Evolutionary conservation across 2,329 filamentous ascomycete genomes (phyloP).

Genomic region (Periglandula ipomoeae): DNA sequence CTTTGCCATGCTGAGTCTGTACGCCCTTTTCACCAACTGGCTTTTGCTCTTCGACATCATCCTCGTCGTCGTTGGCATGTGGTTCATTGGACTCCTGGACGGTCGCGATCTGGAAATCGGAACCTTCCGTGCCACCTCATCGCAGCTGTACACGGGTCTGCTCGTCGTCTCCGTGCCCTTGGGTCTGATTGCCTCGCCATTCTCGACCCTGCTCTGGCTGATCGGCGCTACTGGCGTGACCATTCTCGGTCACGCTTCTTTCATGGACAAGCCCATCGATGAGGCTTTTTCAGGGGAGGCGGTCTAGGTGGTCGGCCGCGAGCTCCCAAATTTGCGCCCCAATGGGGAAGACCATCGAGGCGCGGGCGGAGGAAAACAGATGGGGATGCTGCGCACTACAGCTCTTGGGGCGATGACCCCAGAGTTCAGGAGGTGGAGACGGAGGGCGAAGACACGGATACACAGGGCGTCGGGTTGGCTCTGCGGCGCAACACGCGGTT

Average conservation of each 20-base stretch:
- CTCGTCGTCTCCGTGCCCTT: slow-evolving; percentile 77
- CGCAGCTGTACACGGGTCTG: slow-evolving; percentile 88
- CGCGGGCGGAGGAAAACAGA: slow-evolving; percentile 59
- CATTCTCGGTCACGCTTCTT: slow-evolving; percentile 86
- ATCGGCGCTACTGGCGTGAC: slow-evolving; percentile 90
- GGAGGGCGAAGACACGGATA: slow-evolving; percentile 47
- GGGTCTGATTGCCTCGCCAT: slow-evolving; percentile 74
- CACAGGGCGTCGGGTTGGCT: slow-evolving; percentile 43
- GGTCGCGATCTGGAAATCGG: slow-evolving; percentile 85
- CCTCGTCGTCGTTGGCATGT: slow-evolving; percentile 79
- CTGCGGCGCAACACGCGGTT: slow-evolving; percentile 38
- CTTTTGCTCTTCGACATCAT: slow-evolving; percentile 86
- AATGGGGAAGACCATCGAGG: slow-evolving; percentile 99
- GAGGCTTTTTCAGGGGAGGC: slow-evolving; percentile 99
- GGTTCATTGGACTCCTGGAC: slow-evolving; percentile 80
- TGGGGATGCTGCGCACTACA: slow-evolving; percentile 32
- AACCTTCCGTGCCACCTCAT: slow-evolving; percentile 71
- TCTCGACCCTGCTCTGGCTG: slow-evolving; percentile 84
- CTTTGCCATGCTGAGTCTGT: slow-evolving; percentile 92
- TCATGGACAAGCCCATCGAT: slow-evolving; percentile 99
- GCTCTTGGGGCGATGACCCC: slow-evolving; percentile 24
- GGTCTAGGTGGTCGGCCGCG: slow-evolving; percentile 99
- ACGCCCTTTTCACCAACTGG: slow-evolving; percentile 83
- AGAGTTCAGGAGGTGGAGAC: slow-evolving; percentile 60
- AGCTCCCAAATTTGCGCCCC: slow-evolving; percentile 91